These are phyloP conservation scores for Pueraria montana DNA, from an alignment of 306 rosid genomes.

Conservation along the genomic window DNA sequence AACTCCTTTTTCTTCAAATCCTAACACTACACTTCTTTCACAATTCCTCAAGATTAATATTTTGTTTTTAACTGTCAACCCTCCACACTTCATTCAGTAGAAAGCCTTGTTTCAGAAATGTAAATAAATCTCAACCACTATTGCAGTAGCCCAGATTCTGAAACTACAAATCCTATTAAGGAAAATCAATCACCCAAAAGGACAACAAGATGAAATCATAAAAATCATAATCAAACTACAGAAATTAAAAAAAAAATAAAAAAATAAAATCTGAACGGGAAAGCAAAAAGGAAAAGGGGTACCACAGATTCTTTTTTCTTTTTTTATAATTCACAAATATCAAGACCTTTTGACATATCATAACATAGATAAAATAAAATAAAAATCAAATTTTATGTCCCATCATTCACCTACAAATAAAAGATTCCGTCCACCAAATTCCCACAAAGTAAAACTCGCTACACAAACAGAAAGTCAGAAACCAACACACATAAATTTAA, in stretches of 20 bases:
- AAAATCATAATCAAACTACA: background rate
- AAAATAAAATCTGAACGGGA: background rate
- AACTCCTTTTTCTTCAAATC: constrained; percentile 2
- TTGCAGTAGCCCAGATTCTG: background rate
- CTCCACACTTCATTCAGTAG: background rate
- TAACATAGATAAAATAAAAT: background rate
- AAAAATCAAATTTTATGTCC: constrained; percentile 14
- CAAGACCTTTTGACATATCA: background rate
- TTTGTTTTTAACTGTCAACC: background rate
- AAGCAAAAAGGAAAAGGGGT: constrained; percentile 6
- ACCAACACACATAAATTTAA: constrained; percentile 6
- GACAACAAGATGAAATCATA: background rate
- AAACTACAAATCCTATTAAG: background rate
- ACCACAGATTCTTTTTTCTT: background rate
- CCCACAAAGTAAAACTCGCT: constrained; percentile 37
- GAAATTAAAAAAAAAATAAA: background rate
- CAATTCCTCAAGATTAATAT: background rate
- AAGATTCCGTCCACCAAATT: background rate
- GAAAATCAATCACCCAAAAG: background rate
- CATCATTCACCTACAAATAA: constrained; percentile 1
- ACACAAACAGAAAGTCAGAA: constrained; percentile 31
- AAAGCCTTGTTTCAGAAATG: background rate
- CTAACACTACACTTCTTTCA: background rate
- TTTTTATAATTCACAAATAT: background rate
- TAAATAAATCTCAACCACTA: background rate